Conservation (phyloP, 768 basidiomycete species). For the Calocera viscosa region DNA sequence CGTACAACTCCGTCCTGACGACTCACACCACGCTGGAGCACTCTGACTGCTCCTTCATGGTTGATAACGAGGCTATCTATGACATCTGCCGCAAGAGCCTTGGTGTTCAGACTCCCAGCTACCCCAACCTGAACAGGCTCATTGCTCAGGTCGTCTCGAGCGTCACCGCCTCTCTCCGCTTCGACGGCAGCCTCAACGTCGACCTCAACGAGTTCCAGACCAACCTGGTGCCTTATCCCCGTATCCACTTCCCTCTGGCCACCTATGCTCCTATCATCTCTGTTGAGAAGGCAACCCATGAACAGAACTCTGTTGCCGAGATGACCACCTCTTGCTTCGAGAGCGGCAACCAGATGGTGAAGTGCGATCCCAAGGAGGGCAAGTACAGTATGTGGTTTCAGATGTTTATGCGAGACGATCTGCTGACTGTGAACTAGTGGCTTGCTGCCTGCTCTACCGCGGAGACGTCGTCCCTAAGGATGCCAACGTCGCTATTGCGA, state of each 20-base stretch:
- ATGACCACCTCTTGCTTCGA: conserved; percentile 99
- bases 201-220: conserved; percentile 98
- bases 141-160: conserved; percentile 99
- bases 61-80: conserved; percentile 99
- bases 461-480: conserved; percentile 97
- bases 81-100: conserved; percentile 98
- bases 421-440: conserved; percentile 42
- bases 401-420: not conserved
- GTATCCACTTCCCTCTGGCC: conserved; percentile 96
- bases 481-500: conserved; percentile 79
- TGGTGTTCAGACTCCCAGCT: conserved; percentile 70
- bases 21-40: conserved; percentile 99
- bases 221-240: conserved; percentile 94
- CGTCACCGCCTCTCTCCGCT: conserved; percentile 90
- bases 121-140: conserved; percentile 87
- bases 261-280: conserved; percentile 92
- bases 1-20: conserved; percentile 81
- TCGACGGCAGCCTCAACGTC: conserved; percentile 94
- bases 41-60: conserved; percentile 99
- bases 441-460: conserved; percentile 82
- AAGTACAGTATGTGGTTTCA: conserved; percentile 74
- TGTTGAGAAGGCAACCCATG: conserved; percentile 83
- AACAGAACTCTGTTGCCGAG: conserved; percentile 93
- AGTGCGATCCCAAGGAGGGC: conserved; percentile 92
- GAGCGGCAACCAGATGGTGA: conserved; percentile 90